Base-by-base conservation (phyloP, 805 yeast species). In the Kazachstania psychrophila region DNA sequence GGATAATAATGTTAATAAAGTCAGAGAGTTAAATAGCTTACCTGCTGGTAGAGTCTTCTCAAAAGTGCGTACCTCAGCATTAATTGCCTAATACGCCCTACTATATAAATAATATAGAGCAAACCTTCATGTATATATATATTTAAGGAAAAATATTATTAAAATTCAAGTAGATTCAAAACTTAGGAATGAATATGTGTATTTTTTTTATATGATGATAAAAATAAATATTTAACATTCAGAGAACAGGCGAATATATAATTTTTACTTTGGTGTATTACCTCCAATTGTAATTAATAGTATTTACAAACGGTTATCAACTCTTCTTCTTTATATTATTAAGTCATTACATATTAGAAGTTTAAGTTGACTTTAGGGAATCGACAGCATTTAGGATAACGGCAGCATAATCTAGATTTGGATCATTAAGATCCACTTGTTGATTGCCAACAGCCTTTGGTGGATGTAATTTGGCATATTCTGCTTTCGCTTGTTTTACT, bases 401-500 rank as follows among this genome's bases (percentile, higher is more conserved):
- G 46, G 68, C 66, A 37, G 75, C 96, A 52, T 82, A 73, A 61
- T 88, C 97, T 62, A 86, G 73, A 67, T 87, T 81, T 48, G 94
- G 92, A 65, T 87, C 95, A 54, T 85, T 89, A 60, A 87, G 70
- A 66, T 88, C 73, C 48, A 79, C 60, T 37, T 74, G 72, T 36
- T 71, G 68, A 31, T 64, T 49, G n/a, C 69, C 18, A 11, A 23
- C 46, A 16, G 60, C 55, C 24, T 56, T 62, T 40, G 69, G 69
- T 26, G 70, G 65, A 53, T 72, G 64, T 54, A 76, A 65, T 63
- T 75, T 80, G 50, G 85, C 87, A 66, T 72, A 89, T 67, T 84
- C 88, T 37, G 79, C 81, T 70, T 84, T 87, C 50, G 97, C 98
- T 64, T 86, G 81, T 42, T 70, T 76, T 53, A 89, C 83, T 58